Conservation (phyloP, 768 basidiomycete species). For the Pulveroboletus ravenelii region DNA sequence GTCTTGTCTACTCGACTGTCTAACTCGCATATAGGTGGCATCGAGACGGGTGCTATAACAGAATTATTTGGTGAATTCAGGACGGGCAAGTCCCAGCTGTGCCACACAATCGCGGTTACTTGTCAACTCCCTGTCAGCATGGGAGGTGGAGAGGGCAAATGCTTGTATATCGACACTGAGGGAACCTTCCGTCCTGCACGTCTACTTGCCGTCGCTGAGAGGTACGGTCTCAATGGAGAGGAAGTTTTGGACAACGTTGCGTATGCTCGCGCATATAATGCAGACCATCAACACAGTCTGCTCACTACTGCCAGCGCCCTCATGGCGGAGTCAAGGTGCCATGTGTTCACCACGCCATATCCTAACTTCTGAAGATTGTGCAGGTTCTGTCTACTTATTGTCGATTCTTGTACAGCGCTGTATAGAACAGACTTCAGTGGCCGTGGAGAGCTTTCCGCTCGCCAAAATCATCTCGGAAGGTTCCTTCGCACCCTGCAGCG, state of each 20-base stretch:
- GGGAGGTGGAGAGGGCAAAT: constrained; percentile 99
- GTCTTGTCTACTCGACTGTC: constrained; percentile 2
- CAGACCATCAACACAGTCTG: constrained; percentile 91
- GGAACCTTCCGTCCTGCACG: constrained; percentile 98
- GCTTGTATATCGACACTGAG: constrained; percentile 98
- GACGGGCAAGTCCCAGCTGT: constrained; percentile 97
- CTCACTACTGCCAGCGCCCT: constrained; percentile 92
- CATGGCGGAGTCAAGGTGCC: constrained; percentile 95
- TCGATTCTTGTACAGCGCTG: constrained; percentile 93
- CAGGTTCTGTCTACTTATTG: constrained; percentile 94
- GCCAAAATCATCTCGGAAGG: constrained; percentile 94
- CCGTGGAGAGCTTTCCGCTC: constrained; percentile 89
- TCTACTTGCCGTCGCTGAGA: constrained; percentile 88
- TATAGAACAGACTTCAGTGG: constrained; percentile 96
- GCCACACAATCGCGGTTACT: constrained; percentile 96
- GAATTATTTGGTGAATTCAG: constrained; percentile 98
- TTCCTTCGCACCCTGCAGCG: constrained; percentile 91
- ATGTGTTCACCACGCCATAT: constrained; percentile 14
- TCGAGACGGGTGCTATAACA: constrained; percentile 97
- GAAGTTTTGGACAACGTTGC: constrained; percentile 98
- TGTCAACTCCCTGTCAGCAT: constrained; percentile 96
- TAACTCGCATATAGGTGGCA: constrained; percentile 58
- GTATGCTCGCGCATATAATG: constrained; percentile 97
- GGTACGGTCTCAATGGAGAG: constrained; percentile 95
- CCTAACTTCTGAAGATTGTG: constrained; percentile 6